Evolutionary conservation across 768 basidiomycete genomes (phyloP).

Genomic region (Pleurotus giganteus): DNA sequence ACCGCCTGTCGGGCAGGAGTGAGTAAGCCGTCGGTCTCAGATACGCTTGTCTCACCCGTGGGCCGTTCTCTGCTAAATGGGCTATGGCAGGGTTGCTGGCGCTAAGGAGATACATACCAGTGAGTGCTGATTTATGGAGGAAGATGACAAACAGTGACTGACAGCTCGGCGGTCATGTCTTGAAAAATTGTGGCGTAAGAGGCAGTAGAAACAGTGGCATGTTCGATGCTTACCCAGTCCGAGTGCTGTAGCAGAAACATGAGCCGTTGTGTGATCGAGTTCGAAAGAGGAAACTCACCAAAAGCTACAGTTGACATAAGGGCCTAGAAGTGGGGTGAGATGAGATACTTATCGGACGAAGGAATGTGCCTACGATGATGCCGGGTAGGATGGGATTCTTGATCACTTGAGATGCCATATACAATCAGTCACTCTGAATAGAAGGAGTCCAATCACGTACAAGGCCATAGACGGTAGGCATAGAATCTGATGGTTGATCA

Average conservation of each 20-base stretch:
- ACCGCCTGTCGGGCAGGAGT: constrained; percentile 2
- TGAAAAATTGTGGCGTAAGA: not conserved
- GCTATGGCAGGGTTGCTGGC: not conserved
- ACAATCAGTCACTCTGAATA: not conserved
- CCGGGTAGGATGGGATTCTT: constrained; percentile 12
- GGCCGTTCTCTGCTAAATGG: not conserved
- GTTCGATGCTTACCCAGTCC: constrained; percentile 12
- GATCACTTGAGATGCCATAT: constrained; percentile 10
- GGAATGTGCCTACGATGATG: constrained; percentile 12
- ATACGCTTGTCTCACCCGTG: not conserved
- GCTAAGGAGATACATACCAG: not conserved
- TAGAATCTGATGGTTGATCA: constrained; percentile 15
- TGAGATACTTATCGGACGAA: not conserved
- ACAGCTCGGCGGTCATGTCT: constrained; percentile 16
- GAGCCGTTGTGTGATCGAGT: not conserved
- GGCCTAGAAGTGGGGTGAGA: constrained; percentile 9
- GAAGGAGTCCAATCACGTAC: constrained; percentile 5
- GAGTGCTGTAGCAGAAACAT: constrained; percentile 12
- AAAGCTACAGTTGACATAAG: constrained; percentile 15
- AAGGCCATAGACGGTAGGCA: constrained; percentile 17
- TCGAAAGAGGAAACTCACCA: constrained; percentile 7
- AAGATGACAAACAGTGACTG: constrained; percentile 6
- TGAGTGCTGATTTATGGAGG: not conserved
- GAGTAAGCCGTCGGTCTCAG: not conserved
- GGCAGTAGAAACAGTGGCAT: not conserved